Evolutionary conservation across 164 flowering plant genomes (phyloP).

Genomic region (Echeveria elegans): DNA sequence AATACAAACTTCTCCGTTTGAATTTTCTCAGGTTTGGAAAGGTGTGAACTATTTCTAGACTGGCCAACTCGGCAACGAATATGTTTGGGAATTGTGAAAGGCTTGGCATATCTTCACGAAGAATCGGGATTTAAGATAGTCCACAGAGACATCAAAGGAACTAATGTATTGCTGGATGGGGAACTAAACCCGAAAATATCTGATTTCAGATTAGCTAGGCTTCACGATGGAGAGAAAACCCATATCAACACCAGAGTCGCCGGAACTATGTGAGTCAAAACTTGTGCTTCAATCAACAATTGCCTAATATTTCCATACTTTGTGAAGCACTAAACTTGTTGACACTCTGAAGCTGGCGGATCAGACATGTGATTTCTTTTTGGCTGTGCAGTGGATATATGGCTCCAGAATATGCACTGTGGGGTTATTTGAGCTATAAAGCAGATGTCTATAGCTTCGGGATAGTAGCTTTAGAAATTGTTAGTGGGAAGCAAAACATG

Average conservation of each 20-base stretch:
- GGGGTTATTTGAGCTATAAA: constrained; percentile 44
- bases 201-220: constrained; percentile 65
- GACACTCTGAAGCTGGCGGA: too few relatives aligned
- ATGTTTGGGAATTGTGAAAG: constrained; percentile 55
- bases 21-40: constrained; percentile 35
- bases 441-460: constrained; percentile 62
- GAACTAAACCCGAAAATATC: constrained; percentile 53
- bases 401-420: constrained; percentile 37
- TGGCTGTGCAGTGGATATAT: constrained; percentile 29
- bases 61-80: constrained; percentile 55
- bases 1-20: too few relatives aligned
- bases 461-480: constrained; percentile 38
- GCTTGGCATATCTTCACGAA: constrained; percentile 58
- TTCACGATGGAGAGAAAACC: constrained; percentile 49
- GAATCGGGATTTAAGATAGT: constrained; percentile 59
- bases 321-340: too few relatives aligned
- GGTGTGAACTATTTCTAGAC: constrained; percentile 25
- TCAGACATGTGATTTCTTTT: too few relatives aligned
- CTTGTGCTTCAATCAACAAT: too few relatives aligned
- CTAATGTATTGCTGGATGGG: constrained; percentile 53
- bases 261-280: constrained; percentile 39
- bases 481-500: constrained; percentile 35
- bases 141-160: constrained; percentile 63
- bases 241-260: constrained; percentile 62
- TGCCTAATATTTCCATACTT: too few relatives aligned